phyloP scores from a whole-genome alignment of 805 yeast species.

The Teunomyces tritomae region DNA sequence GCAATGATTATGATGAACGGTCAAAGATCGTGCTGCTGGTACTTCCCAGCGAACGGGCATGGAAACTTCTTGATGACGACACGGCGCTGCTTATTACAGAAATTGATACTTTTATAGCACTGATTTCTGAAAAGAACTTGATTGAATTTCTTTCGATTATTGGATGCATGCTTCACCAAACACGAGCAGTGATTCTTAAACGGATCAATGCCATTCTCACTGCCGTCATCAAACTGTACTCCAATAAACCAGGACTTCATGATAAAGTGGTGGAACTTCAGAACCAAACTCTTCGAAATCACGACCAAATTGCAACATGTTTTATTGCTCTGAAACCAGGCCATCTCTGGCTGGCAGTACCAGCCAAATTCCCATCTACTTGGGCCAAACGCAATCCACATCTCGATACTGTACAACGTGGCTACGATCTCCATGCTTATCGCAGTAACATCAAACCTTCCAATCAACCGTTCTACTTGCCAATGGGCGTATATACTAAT shows the following conservation, averaged over 20 bases:
- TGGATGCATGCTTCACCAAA: constrained; percentile 27
- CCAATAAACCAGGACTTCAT: constrained; percentile 15
- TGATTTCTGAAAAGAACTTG: constrained; percentile 13
- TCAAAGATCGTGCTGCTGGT: constrained; percentile 21
- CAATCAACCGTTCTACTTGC: constrained; percentile 29
- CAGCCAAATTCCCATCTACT: constrained; percentile 29
- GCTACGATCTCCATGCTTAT: constrained; percentile 9
- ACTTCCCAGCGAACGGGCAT: constrained; percentile 24
- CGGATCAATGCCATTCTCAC: constrained; percentile 26
- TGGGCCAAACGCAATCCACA: constrained; percentile 22
- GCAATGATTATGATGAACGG: constrained; percentile 37
- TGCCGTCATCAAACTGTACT: constrained; percentile 22
- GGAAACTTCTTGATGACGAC: constrained; percentile 35
- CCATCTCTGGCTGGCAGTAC: constrained; percentile 23
- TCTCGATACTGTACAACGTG: constrained; percentile 8
- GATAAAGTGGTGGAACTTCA: constrained; percentile 27
- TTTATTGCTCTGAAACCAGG: constrained; percentile 28
- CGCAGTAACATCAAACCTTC: constrained; percentile 20
- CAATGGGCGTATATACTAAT: constrained; percentile 36
- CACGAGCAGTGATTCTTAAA: constrained; percentile 28
- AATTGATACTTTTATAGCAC: constrained; percentile 5
- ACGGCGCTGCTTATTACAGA: constrained; percentile 20
- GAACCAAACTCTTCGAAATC: constrained; percentile 23
- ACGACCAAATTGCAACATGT: constrained; percentile 18
- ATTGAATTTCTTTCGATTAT: constrained; percentile 18